Evolutionary conservation across 228 moss, liverwort and hornwort species (phyloP).

Genomic region (Sphagnum fallax): DNA sequence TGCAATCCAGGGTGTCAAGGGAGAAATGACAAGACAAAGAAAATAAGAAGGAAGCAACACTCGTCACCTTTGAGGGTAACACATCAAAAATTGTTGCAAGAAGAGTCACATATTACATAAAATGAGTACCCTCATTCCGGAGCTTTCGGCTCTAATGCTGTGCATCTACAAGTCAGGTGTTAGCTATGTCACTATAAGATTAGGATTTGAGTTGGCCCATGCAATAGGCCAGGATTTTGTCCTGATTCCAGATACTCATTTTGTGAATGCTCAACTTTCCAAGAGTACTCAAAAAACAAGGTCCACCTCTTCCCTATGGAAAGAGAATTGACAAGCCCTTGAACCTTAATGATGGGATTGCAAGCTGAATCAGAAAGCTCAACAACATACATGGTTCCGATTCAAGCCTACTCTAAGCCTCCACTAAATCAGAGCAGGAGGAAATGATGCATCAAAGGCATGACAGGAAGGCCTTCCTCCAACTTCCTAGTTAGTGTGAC

Average conservation of each 20-base stretch:
- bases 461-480: constrained; percentile 3
- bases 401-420: constrained; percentile 2
- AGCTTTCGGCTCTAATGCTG: background rate
- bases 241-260: background rate
- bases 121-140: constrained; percentile 16
- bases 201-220: constrained; percentile 1
- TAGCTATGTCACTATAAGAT: constrained; percentile 7
- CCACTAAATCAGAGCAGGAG: background rate
- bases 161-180: constrained; percentile 6
- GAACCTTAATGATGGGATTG: background rate
- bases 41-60: no score
- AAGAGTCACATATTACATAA: constrained; percentile 16
- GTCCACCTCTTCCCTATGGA: background rate
- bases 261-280: background rate
- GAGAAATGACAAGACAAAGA: no score
- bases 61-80: background rate
- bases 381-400: background rate
- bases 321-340: background rate
- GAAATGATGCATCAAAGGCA: background rate
- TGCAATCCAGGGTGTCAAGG: no score
- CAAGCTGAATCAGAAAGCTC: background rate
- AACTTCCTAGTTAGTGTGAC: constrained; percentile 7
- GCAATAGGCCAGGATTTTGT: background rate
- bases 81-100: constrained; percentile 5
- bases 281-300: background rate